These are phyloP conservation scores for Capronia americana DNA, from an alignment of 2,329 filamentous ascomycete genomes.

Conservation along the genomic window DNA sequence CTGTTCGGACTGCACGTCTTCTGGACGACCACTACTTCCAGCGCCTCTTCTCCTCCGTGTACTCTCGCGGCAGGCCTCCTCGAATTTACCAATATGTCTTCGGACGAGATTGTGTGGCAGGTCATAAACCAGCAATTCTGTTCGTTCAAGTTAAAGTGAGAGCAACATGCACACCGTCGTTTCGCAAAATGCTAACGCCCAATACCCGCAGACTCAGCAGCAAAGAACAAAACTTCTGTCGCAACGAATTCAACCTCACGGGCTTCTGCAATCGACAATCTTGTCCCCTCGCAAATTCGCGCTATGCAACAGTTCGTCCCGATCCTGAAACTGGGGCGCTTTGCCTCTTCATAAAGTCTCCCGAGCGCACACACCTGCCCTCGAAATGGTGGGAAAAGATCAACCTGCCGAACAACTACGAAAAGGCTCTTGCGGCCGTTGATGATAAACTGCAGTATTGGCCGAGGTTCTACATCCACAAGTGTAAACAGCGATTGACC, in stretches of 20 bases:
- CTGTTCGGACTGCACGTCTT: conserved; percentile 2
- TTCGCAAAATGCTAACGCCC: conserved; percentile 18
- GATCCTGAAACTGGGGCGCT: conserved; percentile 80
- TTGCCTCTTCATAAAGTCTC: conserved; percentile 96
- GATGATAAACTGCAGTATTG: conserved; percentile 89
- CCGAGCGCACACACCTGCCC: conserved; percentile 86
- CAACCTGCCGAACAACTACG: conserved; percentile 87
- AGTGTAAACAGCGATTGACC: conserved; percentile 95
- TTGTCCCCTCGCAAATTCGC: conserved; percentile 87
- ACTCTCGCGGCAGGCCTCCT: neutral
- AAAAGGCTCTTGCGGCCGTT: conserved; percentile 84
- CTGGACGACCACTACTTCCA: neutral
- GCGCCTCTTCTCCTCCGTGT: neutral
- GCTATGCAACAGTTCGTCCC: conserved; percentile 89
- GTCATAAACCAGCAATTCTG: conserved; percentile 96
- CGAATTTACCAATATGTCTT: conserved; percentile 66
- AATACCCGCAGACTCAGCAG: conserved; percentile 65
- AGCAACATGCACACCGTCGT: neutral
- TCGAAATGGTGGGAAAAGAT: conserved; percentile 94
- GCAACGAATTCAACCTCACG: conserved; percentile 89
- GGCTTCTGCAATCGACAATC: conserved; percentile 85
- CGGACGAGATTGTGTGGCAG: conserved; percentile 97
- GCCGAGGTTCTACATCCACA: conserved; percentile 90
- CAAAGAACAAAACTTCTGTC: conserved; percentile 90
- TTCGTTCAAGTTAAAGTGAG: conserved; percentile 89